Conservation (phyloP, 2,329 filamentous ascomycete species). For the Aureobasidium sp. region DNA sequence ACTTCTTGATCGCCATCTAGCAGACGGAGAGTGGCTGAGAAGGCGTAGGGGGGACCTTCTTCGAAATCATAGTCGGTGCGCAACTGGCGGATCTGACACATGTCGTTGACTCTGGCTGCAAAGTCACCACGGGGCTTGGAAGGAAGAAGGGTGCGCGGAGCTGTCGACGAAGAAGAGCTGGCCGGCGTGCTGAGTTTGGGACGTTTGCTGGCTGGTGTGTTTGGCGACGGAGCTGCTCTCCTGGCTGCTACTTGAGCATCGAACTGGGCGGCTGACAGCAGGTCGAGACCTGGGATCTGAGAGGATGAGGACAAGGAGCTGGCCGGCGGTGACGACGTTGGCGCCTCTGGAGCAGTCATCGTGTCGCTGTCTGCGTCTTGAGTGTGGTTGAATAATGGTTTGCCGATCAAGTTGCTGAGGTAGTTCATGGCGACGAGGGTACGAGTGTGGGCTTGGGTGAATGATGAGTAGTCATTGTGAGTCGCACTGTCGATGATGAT, state of each 20-base stretch:
- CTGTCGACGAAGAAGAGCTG: neutral
- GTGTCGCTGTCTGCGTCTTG: neutral
- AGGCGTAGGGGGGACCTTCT: slow-evolving; percentile 1
- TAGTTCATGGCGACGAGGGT: neutral
- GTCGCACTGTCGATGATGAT: neutral
- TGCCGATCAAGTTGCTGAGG: neutral
- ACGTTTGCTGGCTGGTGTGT: neutral
- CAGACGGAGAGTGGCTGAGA: neutral
- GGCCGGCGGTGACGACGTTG: neutral
- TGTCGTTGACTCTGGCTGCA: slow-evolving; percentile 6
- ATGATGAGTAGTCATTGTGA: neutral
- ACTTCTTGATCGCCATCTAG: slow-evolving; percentile 3
- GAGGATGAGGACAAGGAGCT: neutral
- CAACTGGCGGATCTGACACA: neutral
- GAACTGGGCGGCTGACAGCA: neutral
- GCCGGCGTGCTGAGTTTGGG: neutral
- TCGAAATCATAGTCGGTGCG: slow-evolving; percentile 8
- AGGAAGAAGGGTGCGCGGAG: neutral
- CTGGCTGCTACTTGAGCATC: neutral
- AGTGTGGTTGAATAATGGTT: neutral
- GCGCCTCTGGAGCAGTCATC: neutral
- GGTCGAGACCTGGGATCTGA: slow-evolving; percentile 4
- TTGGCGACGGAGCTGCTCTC: neutral
- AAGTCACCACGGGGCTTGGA: slow-evolving; percentile 5
- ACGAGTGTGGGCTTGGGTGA: neutral